Conservation (phyloP, 2,329 filamentous ascomycete genomes). For the Ascochyta pisi region DNA sequence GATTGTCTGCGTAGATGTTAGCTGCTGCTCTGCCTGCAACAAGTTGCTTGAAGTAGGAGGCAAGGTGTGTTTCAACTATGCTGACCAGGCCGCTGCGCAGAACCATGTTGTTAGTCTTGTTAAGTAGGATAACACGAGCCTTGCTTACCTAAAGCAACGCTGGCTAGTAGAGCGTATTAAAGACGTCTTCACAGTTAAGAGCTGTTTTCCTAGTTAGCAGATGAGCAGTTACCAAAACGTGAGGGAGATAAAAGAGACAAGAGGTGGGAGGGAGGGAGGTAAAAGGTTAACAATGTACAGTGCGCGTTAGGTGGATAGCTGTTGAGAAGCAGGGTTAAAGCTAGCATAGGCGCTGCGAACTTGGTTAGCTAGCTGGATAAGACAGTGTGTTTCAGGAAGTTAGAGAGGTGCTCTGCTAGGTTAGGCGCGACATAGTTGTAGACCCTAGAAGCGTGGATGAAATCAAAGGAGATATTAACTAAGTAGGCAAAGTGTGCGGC, state of each 20-base stretch:
- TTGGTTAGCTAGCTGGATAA: conserved; percentile 24
- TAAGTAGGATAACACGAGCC: background rate
- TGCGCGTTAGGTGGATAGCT: conserved; percentile 27
- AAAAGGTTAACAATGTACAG: background rate
- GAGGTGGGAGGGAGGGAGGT: background rate
- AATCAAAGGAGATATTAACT: background rate
- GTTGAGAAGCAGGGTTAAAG: conserved; percentile 33
- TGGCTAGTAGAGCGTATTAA: background rate
- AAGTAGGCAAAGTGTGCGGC: background rate
- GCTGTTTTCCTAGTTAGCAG: background rate
- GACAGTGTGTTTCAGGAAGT: conserved; percentile 25
- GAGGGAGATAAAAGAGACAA: too few relatives aligned
- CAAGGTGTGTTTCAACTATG: background rate
- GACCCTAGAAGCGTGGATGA: background rate
- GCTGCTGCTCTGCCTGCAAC: background rate
- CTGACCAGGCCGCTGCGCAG: background rate
- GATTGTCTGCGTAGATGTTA: background rate
- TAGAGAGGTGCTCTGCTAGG: conserved; percentile 6
- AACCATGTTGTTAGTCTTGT: background rate
- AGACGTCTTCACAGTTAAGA: background rate
- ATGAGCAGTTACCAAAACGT: too few relatives aligned
- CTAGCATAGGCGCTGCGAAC: conserved; percentile 32
- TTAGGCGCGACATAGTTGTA: background rate
- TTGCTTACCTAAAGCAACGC: background rate
- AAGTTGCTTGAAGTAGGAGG: background rate